Base-by-base conservation (phyloP, 2,329 filamentous ascomycete genomes). In the Coleophoma crateriformis region DNA sequence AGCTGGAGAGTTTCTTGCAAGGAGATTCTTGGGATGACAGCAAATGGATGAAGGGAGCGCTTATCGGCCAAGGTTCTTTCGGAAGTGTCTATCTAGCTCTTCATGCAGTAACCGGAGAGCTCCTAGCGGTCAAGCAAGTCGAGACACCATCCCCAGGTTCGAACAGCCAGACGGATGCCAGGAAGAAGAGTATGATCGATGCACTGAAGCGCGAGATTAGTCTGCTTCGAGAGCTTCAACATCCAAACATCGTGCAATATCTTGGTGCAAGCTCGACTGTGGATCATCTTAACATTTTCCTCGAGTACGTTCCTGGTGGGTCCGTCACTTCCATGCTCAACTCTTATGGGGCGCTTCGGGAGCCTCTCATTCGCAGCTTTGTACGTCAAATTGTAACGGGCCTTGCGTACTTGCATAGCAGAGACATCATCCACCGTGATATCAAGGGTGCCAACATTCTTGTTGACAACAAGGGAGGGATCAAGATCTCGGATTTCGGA, bases 371-470 rank as follows among this genome's bases (percentile, higher is more conserved):
- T 52, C 87, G 91, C 64, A 96, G 94, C 70, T 99, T 99, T 65
- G 92, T 97, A 46, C 85, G 92, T 33, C 94, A 99, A 69, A 99
- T 99, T 58, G 77, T 99, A 53, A 86, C 87, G 33, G 94, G 94
- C 43, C 79, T 99, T 32, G 91, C 88, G 3, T 99, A 97, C 67
- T 81, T 99, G 14, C 94, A 99, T 72, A 87, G 86, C 64, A 84
- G 86, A 56, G 94, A 96, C 65, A 99, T 99, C 64, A 97, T 99
- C 61, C 94, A 99, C 68, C 87, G 94, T 53, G 94, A 99, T 65
- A 97, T 99, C 79, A 99, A 99, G 74, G 94, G 94, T 44, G 94
- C 94, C 67, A 99, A 99, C 66, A 95, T 99, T 59, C 83, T 99
- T 5, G 94, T 99, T 50, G 94, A 99, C 73, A 97, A 97, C 76